These are phyloP conservation scores for Marasmius tenuissimus DNA, from an alignment of 1,284 basidiomycete genomes.

Conservation along the genomic window DNA sequence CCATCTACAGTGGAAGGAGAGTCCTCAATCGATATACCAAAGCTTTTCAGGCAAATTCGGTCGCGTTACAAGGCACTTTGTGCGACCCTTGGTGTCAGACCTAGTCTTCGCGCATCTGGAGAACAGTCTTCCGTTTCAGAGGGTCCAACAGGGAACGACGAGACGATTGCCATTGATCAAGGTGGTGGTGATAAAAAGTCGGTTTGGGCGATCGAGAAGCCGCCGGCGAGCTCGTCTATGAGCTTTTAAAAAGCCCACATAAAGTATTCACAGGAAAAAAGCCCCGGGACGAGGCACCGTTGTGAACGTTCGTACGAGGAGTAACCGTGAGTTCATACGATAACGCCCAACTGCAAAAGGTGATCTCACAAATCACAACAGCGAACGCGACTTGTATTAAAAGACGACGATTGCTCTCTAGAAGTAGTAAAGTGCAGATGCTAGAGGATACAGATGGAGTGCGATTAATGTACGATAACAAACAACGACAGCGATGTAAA, in stretches of 20 bases:
- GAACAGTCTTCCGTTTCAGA: background rate
- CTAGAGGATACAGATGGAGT: background rate
- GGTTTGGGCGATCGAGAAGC: background rate
- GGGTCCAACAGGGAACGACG: background rate
- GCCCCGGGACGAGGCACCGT: too few species aligned
- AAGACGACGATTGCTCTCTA: background rate
- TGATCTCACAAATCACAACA: too few species aligned
- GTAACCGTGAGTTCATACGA: too few species aligned
- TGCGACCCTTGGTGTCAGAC: slow-evolving; percentile 76
- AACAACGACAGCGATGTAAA: background rate
- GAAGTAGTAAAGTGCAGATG: background rate
- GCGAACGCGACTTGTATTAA: too few species aligned
- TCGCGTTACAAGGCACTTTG: slow-evolving; percentile 88
- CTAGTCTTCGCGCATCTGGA: slow-evolving; percentile 46
- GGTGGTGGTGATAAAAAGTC: background rate
- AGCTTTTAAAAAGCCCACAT: too few species aligned
- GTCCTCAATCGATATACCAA: slow-evolving; percentile 68
- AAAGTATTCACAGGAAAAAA: too few species aligned
- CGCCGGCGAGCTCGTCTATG: too few species aligned
- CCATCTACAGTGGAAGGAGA: slow-evolving; percentile 47
- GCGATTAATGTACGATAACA: background rate
- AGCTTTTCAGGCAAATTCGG: slow-evolving; percentile 81
- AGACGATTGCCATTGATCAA: background rate
- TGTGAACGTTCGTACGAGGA: too few species aligned
- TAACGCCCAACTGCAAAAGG: too few species aligned